Percentiles rank a stretch among this genome's conserved stretches.
Evolutionary conservation across 495 filamentous ascomycete genomes (phyloP).

Genomic region (Trichoderma virens): DNA sequence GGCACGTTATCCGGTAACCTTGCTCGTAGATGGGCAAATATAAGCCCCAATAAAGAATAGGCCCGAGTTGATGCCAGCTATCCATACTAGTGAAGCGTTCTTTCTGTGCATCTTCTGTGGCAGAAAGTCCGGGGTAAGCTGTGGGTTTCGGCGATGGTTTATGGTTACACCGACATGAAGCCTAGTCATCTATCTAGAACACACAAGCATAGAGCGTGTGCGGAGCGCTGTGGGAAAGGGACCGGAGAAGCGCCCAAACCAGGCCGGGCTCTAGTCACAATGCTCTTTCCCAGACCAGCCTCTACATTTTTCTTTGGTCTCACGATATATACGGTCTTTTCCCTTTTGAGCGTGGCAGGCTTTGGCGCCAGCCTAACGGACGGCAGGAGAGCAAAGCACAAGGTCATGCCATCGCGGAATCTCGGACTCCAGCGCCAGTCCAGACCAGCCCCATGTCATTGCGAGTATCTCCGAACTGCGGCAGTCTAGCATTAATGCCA

Average conservation of each 20-base stretch:
- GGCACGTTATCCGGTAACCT: background rate
- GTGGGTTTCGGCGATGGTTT: constrained; percentile 5
- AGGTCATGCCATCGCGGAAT: constrained; percentile 7
- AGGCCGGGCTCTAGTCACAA: background rate
- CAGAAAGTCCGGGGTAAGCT: constrained; percentile 1
- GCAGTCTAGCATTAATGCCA: background rate
- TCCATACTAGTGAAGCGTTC: constrained; percentile 2
- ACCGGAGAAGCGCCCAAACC: constrained; percentile 3
- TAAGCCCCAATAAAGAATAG: constrained; percentile 11
- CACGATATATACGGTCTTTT: too few relatives aligned
- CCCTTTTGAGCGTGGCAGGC: background rate
- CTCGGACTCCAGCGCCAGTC: constrained; percentile 7
- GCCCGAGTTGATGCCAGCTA: constrained; percentile 7
- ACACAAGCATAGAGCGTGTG: background rate
- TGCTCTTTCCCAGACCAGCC: background rate
- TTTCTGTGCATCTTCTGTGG: background rate
- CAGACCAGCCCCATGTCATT: constrained; percentile 10
- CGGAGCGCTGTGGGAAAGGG: constrained; percentile 6
- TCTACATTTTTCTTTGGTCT: too few relatives aligned
- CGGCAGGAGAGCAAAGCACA: background rate
- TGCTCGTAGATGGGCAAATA: constrained; percentile 4
- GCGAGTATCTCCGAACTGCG: constrained; percentile 8
- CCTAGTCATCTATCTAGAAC: constrained; percentile 4
- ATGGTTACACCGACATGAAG: constrained; percentile 11
- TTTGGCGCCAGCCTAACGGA: background rate